Conservation (phyloP, 805 yeast species). For the Starmerella sirachaensis region DNA sequence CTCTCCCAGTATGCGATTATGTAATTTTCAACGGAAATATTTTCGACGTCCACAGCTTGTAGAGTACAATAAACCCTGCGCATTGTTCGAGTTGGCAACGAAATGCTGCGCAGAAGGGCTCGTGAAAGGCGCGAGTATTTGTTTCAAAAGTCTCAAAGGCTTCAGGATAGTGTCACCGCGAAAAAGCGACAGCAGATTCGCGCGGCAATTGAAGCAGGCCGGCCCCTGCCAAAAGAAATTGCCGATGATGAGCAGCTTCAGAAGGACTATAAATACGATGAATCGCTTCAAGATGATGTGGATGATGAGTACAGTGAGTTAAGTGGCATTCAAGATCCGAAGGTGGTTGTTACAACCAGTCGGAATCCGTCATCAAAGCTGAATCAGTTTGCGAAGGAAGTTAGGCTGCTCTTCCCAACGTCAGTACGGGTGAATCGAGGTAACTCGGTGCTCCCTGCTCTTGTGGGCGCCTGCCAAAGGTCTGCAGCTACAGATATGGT, state of each 20-base stretch:
- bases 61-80: no score
- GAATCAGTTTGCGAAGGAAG: conserved; percentile 85
- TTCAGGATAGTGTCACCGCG: conserved; percentile 75
- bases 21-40: no score
- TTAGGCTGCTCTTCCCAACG: conserved; percentile 79
- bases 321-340: conserved; percentile 83
- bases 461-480: conserved; percentile 71
- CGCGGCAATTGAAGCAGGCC: conserved; percentile 83
- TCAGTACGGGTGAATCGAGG: conserved; percentile 87
- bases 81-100: not conserved
- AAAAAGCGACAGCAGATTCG: conserved; percentile 79
- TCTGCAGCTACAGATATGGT: conserved; percentile 76
- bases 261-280: conserved; percentile 76
- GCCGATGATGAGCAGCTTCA: conserved; percentile 79
- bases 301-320: conserved; percentile 88
- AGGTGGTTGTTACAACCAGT: conserved; percentile 83
- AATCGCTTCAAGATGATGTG: conserved; percentile 47
- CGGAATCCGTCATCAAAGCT: conserved; percentile 79
- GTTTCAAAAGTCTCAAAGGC: conserved; percentile 74
- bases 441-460: conserved; percentile 70
- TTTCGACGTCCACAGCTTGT: no score
- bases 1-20: no score
- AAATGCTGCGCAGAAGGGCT: conserved; percentile 76
- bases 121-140: conserved; percentile 92
- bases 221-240: conserved; percentile 75